Evolutionary conservation across 177 flowering plant species (phyloP).

Genomic region (Vitis hybrid): DNA sequence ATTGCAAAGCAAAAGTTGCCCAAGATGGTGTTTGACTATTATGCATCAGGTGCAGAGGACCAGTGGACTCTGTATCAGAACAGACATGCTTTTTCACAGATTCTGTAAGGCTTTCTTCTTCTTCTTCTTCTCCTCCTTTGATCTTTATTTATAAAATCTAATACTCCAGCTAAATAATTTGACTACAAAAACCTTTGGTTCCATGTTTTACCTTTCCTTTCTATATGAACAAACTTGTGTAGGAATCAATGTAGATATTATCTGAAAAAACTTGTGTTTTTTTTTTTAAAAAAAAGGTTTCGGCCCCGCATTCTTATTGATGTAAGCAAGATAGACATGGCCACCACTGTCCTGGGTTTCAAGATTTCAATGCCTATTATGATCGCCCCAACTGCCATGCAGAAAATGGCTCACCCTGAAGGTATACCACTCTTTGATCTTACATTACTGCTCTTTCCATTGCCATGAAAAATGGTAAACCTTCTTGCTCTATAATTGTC

Average conservation of each 20-base stretch:
- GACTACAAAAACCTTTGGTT: neutral
- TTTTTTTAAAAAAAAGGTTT: slow-evolving; percentile 33
- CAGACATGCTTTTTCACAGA: slow-evolving; percentile 68
- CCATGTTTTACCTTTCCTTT: neutral
- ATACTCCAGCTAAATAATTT: neutral
- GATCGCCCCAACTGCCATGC: slow-evolving; percentile 73
- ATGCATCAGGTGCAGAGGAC: slow-evolving; percentile 92
- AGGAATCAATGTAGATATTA: neutral
- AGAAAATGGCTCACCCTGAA: slow-evolving; percentile 68
- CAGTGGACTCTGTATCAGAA: slow-evolving; percentile 80
- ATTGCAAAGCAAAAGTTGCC: slow-evolving; percentile 79
- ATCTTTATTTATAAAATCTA: neutral
- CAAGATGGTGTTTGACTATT: slow-evolving; percentile 83
- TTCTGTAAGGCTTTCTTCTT: slow-evolving; percentile 42
- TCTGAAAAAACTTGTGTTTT: neutral
- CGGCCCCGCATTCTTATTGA: slow-evolving; percentile 76
- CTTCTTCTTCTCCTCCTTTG: neutral
- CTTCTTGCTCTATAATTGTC: neutral
- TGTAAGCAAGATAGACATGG: slow-evolving; percentile 56
- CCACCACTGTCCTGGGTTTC: slow-evolving; percentile 59
- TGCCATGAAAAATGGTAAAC: neutral
- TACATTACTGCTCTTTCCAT: neutral
- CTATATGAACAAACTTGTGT: neutral
- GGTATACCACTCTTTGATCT: slow-evolving; percentile 28
- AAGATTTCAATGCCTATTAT: slow-evolving; percentile 69